These are phyloP conservation scores for Ramalina intermedia DNA, from an alignment of 495 filamentous ascomycete genomes.

Conservation along the genomic window DNA sequence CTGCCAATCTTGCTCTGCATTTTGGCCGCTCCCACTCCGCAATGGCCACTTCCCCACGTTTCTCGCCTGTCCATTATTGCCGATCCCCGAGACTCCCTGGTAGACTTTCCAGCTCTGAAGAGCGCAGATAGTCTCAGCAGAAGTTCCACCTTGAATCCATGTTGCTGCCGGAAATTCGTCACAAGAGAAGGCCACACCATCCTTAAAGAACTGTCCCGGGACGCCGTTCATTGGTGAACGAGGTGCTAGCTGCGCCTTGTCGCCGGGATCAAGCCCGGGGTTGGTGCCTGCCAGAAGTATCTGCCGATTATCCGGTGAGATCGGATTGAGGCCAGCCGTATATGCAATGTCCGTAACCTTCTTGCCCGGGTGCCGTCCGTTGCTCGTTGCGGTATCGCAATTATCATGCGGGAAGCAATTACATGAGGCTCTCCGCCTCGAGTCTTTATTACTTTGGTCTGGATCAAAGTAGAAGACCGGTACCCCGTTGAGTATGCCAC, in stretches of 20 bases:
- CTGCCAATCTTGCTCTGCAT: not conserved
- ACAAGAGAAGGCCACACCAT: not conserved
- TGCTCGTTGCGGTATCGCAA: not conserved
- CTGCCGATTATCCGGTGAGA: not conserved
- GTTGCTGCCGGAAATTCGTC: slow-evolving; percentile 3
- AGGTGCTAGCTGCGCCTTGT: not conserved
- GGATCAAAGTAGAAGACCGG: slow-evolving; percentile 1
- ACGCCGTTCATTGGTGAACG: not conserved
- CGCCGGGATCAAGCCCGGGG: not conserved
- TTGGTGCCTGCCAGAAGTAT: not conserved
- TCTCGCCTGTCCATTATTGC: not conserved
- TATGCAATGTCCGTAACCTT: not conserved
- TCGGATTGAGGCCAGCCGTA: not conserved
- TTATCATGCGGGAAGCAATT: slow-evolving; percentile 1
- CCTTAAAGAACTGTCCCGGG: not conserved
- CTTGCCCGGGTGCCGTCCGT: not conserved
- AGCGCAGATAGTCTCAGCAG: slow-evolving; percentile 1
- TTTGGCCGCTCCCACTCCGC: not conserved
- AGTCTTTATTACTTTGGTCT: not conserved
- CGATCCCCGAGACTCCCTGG: not conserved
- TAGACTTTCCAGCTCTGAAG: slow-evolving; percentile 1
- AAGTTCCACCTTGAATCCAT: slow-evolving; percentile 1
- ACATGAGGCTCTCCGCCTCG: not conserved
- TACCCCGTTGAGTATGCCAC: not conserved
- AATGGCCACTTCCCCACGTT: slow-evolving; percentile 1